Base-by-base conservation (phyloP, 768 basidiomycete species). In the Rhodotorula taiwanensis region DNA sequence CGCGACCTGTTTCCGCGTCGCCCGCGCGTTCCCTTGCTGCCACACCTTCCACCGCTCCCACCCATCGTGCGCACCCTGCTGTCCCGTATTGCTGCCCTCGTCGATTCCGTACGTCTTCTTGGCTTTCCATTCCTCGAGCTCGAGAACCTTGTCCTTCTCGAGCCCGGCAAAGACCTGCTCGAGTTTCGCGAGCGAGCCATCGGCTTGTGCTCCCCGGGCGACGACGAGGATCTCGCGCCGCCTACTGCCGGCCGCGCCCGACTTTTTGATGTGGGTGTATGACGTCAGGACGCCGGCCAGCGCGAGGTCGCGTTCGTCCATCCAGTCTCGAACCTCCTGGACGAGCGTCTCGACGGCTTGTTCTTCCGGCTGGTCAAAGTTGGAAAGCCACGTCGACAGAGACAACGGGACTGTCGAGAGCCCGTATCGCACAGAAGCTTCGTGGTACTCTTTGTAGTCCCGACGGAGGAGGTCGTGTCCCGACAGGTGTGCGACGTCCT, bases 371-470 rank as follows among this genome's bases (percentile, higher is more conserved):
- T 2, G 55, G 1, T 75, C 75, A 13, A 78, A 77, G 44, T 78
- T 74, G 72, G 39, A 44, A 45, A 71, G 54, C 84, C 85, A 87
- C 10, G 60, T 71, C 52, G 82, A 78, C 8, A 93, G 79, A 13
- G 81, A 79, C 7, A 87, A 72, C 4, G 91, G 92, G 23, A 97
- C 86, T 5, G 89, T 87, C 2, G 89, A 82, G 18, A 99, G 77
- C 9, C 94, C 92, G 2, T 84, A 84, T 60, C 80, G 81, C 44
- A 89, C 77, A 6, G 15, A 34, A 83, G 75, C 2, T 6, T 31
- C 39, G 54, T 34, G 11, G 75, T 91, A 94, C 68, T 94, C 85
- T 75, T 99, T 98, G 80, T 92, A 99, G 76, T 99, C 95, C n/a
- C 95, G 79, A 18, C 90, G 81, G 8, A 99, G 81, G 25, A 97